Percentiles rank a stretch among this genome's conserved stretches.
phyloP scores from a whole-genome alignment of 495 filamentous ascomycete genomes.

The Tetracladium marchalianum region DNA sequence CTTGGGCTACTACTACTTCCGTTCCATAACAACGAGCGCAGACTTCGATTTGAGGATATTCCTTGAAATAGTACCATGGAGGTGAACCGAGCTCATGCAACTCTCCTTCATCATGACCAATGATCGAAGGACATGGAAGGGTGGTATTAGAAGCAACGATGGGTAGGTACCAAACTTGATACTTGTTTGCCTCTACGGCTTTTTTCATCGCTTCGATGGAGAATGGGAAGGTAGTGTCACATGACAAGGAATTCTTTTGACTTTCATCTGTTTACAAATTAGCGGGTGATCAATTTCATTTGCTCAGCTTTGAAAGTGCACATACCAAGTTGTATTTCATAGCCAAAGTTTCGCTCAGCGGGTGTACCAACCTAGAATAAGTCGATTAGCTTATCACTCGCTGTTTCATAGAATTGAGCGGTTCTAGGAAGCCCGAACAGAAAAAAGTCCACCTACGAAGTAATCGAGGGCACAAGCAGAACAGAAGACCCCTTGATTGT shows the following conservation, averaged over 20 bases:
- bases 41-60: slow-evolving; percentile 2
- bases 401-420: too few species aligned
- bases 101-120: slow-evolving; percentile 2
- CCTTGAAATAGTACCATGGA: slow-evolving; percentile 7
- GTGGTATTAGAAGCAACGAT: not conserved
- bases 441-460: too few species aligned
- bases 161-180: not conserved
- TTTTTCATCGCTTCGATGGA: not conserved
- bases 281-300: not conserved
- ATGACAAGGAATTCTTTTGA: not conserved
- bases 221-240: not conserved
- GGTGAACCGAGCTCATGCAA: not conserved
- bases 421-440: too few species aligned
- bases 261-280: not conserved
- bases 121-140: not conserved
- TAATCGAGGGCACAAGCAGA: too few species aligned
- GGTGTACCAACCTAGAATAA: too few species aligned
- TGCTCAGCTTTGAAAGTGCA: not conserved
- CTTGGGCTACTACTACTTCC: slow-evolving; percentile 1
- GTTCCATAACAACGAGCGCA: slow-evolving; percentile 8
- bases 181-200: not conserved
- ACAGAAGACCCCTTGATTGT: too few species aligned
- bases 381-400: too few species aligned
- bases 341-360: too few species aligned
- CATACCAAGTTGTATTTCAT: too few species aligned